Evolutionary conservation across 768 basidiomycete species (phyloP).

Genomic region (Trametopsis cervina): DNA sequence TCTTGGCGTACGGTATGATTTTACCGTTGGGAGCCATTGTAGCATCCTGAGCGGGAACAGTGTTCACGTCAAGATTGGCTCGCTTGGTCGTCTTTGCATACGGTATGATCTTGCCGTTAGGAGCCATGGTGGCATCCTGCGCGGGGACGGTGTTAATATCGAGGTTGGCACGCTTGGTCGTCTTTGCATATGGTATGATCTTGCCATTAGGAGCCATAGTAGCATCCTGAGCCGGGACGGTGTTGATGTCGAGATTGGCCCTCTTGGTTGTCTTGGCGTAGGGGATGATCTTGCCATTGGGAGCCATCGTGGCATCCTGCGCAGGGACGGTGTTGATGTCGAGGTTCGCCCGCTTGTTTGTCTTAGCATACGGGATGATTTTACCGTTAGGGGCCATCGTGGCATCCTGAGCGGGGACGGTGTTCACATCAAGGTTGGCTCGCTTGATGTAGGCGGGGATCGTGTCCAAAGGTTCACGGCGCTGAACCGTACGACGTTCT

Average conservation of each 20-base stretch:
- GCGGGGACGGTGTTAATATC: conserved; percentile 25
- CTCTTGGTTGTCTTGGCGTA: conserved; percentile 22
- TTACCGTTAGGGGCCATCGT: conserved; percentile 29
- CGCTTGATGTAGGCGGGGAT: conserved; percentile 36
- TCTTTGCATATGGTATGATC: conserved; percentile 13
- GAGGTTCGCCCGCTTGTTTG: conserved; percentile 1
- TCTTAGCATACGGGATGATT: conserved; percentile 22
- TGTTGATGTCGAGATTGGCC: conserved; percentile 18
- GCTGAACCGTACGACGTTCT: conserved; percentile 19
- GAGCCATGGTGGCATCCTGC: conserved; percentile 29
- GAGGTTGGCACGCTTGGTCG: conserved; percentile 10
- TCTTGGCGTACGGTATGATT: conserved; percentile 22
- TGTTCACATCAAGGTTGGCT: conserved; percentile 18
- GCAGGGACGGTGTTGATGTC: conserved; percentile 21
- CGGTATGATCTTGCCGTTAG: conserved; percentile 25
- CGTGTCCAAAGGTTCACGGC: conserved; percentile 28
- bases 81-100: conserved; percentile 20
- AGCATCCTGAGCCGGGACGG: conserved; percentile 22
- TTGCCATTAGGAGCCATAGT: conserved; percentile 26
- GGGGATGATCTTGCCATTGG: conserved; percentile 25
- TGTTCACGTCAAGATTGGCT: conserved; percentile 18
- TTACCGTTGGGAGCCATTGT: conserved; percentile 26
- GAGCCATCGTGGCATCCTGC: conserved; percentile 29
- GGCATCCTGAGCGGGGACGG: conserved; percentile 27
- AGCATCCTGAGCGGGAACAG: conserved; percentile 25